Evolutionary conservation across 1,284 basidiomycete genomes (phyloP).

Genomic region (Rhizoctonia solani): DNA sequence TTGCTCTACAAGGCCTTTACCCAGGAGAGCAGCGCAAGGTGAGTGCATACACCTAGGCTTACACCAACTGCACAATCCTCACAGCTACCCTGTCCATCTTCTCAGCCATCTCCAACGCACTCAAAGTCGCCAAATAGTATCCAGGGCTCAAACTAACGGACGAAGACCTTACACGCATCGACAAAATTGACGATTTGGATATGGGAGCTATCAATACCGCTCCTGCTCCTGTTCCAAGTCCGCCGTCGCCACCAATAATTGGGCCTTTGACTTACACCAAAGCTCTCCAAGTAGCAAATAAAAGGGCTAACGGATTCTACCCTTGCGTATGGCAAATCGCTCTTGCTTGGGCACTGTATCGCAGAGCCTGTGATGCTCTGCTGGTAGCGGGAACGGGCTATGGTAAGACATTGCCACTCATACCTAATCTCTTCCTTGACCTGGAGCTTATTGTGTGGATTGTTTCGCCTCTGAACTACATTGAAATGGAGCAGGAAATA

Average conservation of each 20-base stretch:
- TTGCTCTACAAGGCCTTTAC: no score
- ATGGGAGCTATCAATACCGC: not conserved
- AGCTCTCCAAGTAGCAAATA: not conserved
- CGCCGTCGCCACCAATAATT: not conserved
- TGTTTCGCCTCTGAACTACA: conserved; percentile 8
- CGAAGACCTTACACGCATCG: not conserved
- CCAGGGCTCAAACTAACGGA: not conserved
- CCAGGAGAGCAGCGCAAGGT: no score
- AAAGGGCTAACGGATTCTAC: not conserved
- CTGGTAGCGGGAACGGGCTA: not conserved
- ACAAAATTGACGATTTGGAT: not conserved
- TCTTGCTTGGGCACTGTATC: not conserved
- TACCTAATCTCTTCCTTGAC: not conserved
- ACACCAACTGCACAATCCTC: no score
- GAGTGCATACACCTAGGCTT: not conserved
- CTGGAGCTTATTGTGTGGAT: not conserved
- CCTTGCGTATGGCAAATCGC: not conserved
- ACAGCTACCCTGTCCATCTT: not conserved
- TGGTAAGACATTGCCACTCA: conserved; percentile 3
- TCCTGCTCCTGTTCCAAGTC: not conserved
- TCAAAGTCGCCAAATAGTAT: not conserved
- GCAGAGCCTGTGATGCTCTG: not conserved
- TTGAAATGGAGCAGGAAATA: not conserved
- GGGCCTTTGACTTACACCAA: not conserved
- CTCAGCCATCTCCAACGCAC: not conserved